phyloP scores from a whole-genome alignment of 495 filamentous ascomycete species.

The Xanthoparmelia taractica region DNA sequence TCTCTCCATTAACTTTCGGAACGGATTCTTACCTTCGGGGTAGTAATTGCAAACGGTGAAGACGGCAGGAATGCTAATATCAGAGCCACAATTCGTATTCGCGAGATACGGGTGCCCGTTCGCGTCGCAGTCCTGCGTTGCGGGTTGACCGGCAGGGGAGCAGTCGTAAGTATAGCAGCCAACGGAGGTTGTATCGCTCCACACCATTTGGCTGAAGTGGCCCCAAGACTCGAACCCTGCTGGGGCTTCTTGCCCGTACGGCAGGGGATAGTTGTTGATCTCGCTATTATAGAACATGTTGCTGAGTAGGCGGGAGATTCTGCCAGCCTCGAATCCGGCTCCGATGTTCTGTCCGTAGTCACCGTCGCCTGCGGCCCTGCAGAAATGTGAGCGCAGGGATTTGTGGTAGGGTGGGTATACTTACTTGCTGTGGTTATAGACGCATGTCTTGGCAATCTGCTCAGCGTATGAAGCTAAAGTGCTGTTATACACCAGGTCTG shows the following conservation, averaged over 20 bases:
- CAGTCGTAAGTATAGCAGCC: slow-evolving; percentile 65
- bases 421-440: slow-evolving; percentile 71
- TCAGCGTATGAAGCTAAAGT: slow-evolving; percentile 56
- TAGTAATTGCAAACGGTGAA: slow-evolving; percentile 89
- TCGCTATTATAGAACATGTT: slow-evolving; percentile 83
- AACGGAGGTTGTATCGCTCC: slow-evolving; percentile 61
- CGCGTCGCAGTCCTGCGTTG: slow-evolving; percentile 23
- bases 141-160: slow-evolving; percentile 24
- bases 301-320: slow-evolving; percentile 58
- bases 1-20: neutral
- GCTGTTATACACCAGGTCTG: slow-evolving; percentile 54
- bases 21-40: slow-evolving; percentile 47
- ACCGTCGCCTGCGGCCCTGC: slow-evolving; percentile 42
- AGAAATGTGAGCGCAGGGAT: slow-evolving; percentile 14
- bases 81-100: slow-evolving; percentile 34
- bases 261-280: slow-evolving; percentile 40
- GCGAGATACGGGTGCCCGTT: slow-evolving; percentile 11
- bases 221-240: slow-evolving; percentile 46
- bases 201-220: slow-evolving; percentile 88
- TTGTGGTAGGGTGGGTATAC: slow-evolving; percentile 28
- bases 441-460: slow-evolving; percentile 48
- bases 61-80: slow-evolving; percentile 43
- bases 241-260: slow-evolving; percentile 37
- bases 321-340: slow-evolving; percentile 32
- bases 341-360: slow-evolving; percentile 85